Evolutionary conservation across 345 rosid genomes (phyloP), one percentile per base, ranked within the genome.

Genomic region (Mallotus nudiflorus): DNA sequence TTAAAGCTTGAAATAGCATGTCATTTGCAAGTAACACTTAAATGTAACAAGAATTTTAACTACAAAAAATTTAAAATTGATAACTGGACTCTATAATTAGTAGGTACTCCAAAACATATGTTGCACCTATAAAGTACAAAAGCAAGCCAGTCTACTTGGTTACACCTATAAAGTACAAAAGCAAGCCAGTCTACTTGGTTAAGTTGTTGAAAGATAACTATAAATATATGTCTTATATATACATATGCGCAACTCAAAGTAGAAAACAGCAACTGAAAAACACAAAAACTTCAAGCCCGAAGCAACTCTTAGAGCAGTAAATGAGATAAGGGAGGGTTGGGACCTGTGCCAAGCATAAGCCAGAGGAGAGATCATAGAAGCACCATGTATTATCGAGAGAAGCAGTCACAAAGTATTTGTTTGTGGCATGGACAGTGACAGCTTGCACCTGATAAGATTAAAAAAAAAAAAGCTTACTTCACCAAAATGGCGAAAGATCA

Each of bases 351-450:
- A 92, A 83, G 82, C 99, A 95, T 75, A 77, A 68, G 57, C 99
- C 98, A 69, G 98, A 80, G 37, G 94, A 84, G 67, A 95, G 82
- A 82, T 95, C 98, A 57, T 90, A 90, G 82, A 95, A 95, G 84
- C 94, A 90, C 99, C 99, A 95, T 24, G 98, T 85, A 69, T 70
- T 85, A 73, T 92, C 99, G 13, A 92, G 92, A 48, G 99, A 90
- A 73, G 99, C 99, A 48, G 99, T 87, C 57, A 93, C 98, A 51
- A 96, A 96, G 84, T 90, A 96, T 63, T 84, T 91, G 66, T 91
- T 92, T 33, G 99, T 96, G 73, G 98, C 95, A 80, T 92, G 99
- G 50, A 91, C 92, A 20, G 97, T 89, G 56, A 96, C 96, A 73
- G 97, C 99, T 86, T 89, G 94, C 71, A 95, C 99, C 98, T 95